Evolutionary conservation across 352 stramenopile species (phyloP), one percentile per base, ranked within the genome.

Genomic region (Globisporangium alternatum): DNA sequence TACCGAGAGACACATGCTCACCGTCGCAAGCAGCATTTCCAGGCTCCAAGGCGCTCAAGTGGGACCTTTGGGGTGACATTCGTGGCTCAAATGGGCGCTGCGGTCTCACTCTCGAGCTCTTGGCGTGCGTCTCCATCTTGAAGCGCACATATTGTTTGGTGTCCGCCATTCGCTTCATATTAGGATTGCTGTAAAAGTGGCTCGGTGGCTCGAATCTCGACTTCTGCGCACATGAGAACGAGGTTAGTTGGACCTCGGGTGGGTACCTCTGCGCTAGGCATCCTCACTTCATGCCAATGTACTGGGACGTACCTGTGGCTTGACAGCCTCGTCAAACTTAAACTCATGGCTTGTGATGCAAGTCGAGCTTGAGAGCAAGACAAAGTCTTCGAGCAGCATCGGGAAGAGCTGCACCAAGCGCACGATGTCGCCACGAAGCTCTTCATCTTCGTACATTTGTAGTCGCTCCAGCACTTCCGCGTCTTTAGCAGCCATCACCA

Each of bases 321-420:
- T 58, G n/a, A n/a, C 30, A n/a, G 31, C 30, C 9, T 58, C n/a
- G 10, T 58, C 52, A 12, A 31, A 45, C 10, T 45, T n/a, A 5
- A 58, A 5, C 31, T 12, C 31, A 30, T 41, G 15, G 35, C 35
- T 35, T 17, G 25, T 5, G 47, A 39, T 1, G 58, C 4, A 48
- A 21, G 15, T 47, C 17, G 7, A 30, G 5, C n/a, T 63, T 17
- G 54, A 69, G 2, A 17, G 58, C 1, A 56, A 47, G 17, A 80
- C 58, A 33, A 80, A 83, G 25, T 81, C 67, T 60, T 89, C 77
- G 54, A 91, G 48, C 22, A 88, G 59, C 22, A 67, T 60, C 5
- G 82, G 76, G 15, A 89, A 83, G 15, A 81, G 47, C 25, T 83
- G 80, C 52, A 89, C 59, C 68, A 87, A 67, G 47, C 73, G 48